These are phyloP conservation scores for Trichoderma erinaceum DNA, from an alignment of 495 filamentous ascomycete species.

Conservation along the genomic window DNA sequence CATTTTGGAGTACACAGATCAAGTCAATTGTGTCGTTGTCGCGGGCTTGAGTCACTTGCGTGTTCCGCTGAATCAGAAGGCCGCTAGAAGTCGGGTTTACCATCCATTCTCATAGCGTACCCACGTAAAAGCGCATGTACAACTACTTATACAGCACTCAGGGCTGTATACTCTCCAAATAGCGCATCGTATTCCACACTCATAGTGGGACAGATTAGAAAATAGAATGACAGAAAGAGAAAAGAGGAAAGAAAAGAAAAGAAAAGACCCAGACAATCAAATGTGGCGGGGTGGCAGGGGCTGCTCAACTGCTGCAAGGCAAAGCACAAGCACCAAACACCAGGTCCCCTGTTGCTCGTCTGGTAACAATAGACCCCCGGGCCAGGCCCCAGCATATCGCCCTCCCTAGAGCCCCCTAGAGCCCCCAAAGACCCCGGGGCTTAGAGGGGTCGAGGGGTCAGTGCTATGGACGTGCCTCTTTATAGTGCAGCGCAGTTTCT, in stretches of 20 bases:
- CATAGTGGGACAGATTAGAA: not conserved
- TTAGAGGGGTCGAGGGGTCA: not conserved
- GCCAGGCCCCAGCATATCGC: not conserved
- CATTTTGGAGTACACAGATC: not conserved
- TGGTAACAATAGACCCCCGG: not conserved
- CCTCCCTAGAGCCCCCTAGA: not conserved
- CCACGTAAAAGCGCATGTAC: no score
- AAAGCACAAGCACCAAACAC: no score
- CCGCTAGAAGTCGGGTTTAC: no score
- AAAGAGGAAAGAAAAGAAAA: not conserved
- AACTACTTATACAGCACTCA: no score
- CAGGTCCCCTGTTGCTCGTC: no score
- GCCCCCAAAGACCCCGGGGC: no score
- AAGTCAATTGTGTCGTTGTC: no score
- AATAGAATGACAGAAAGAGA: not conserved
- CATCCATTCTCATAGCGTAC: no score
- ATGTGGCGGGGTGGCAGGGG: not conserved
- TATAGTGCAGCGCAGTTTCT: constrained; percentile 8
- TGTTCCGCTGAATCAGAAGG: no score
- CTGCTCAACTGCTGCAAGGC: not conserved
- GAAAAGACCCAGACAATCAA: not conserved
- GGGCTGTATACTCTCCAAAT: not conserved
- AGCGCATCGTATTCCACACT: not conserved
- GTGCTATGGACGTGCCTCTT: not conserved
- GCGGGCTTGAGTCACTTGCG: no score